phyloP scores from a whole-genome alignment of 306 rosid genomes.

The Myrica gale region DNA sequence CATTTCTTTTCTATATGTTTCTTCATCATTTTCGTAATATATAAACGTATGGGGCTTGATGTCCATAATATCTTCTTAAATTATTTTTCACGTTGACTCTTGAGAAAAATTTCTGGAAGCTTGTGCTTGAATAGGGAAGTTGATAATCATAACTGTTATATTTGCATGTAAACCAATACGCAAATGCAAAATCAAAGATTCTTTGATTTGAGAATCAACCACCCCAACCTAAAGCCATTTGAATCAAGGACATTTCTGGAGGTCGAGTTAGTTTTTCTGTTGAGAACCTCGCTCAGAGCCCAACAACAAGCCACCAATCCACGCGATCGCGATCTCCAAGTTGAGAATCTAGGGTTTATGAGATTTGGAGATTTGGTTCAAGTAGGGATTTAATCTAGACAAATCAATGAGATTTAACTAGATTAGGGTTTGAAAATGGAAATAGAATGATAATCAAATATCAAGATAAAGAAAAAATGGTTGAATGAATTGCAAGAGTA shows the following conservation, averaged over 20 bases:
- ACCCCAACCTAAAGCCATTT: neutral
- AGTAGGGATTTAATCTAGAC: no score
- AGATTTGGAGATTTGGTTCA: no score
- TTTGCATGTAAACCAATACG: neutral
- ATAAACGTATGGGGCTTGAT: neutral
- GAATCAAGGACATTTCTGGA: neutral
- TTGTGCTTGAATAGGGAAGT: neutral
- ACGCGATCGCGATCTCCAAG: no score
- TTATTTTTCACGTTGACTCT: neutral
- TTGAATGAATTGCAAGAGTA: no score
- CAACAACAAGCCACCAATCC: no score
- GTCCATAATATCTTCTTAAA: neutral
- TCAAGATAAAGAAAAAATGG: no score
- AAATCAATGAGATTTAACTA: no score
- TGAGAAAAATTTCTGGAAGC: neutral
- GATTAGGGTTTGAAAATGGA: no score
- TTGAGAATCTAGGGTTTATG: no score
- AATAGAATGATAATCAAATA: no score
- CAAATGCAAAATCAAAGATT: neutral
- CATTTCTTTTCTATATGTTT: conserved; percentile 17
- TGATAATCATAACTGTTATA: neutral
- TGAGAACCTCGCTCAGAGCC: no score
- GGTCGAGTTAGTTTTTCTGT: neutral
- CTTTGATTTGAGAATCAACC: neutral
- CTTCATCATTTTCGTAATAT: neutral